phyloP scores from a whole-genome alignment of 2,329 filamentous ascomycete genomes.

The Coniochaeta prunicola region DNA sequence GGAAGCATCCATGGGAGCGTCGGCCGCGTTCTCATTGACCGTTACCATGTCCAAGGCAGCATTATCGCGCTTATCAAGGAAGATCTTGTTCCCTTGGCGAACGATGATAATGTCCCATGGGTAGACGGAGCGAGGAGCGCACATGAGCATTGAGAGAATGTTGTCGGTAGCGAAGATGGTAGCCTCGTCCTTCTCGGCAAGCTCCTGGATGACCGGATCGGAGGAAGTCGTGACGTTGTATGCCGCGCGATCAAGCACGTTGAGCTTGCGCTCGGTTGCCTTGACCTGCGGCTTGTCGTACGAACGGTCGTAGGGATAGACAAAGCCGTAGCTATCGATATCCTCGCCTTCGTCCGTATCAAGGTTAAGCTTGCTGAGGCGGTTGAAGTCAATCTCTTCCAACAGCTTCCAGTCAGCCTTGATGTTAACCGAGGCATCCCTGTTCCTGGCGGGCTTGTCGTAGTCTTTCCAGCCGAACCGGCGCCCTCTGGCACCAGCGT shows the following conservation, averaged over 20 bases:
- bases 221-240: slow-evolving; percentile 98
- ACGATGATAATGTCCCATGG: slow-evolving; percentile 97
- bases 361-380: slow-evolving; percentile 89
- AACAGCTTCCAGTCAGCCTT: slow-evolving; percentile 92
- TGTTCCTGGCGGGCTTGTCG: slow-evolving; percentile 94
- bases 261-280: slow-evolving; percentile 79
- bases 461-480: slow-evolving; percentile 98
- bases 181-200: slow-evolving; percentile 91
- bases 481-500: slow-evolving; percentile 65
- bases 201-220: slow-evolving; percentile 93
- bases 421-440: slow-evolving; percentile 92
- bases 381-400: slow-evolving; percentile 98
- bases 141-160: slow-evolving; percentile 99
- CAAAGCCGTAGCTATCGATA: slow-evolving; percentile 89
- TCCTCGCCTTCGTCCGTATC: slow-evolving; percentile 94
- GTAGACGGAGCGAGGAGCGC: slow-evolving; percentile 91
- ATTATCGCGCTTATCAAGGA: slow-evolving; percentile 96
- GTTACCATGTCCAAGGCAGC: slow-evolving; percentile 94
- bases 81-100: slow-evolving; percentile 91
- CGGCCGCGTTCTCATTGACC: slow-evolving; percentile 96
- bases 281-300: slow-evolving; percentile 94
- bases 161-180: slow-evolving; percentile 96
- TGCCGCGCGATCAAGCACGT: slow-evolving; percentile 83
- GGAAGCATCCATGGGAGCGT: slow-evolving; percentile 84
- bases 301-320: slow-evolving; percentile 95